phyloP scores from a whole-genome alignment of 1,139 yeast genomes.

The Geotrichum bryndzae region DNA sequence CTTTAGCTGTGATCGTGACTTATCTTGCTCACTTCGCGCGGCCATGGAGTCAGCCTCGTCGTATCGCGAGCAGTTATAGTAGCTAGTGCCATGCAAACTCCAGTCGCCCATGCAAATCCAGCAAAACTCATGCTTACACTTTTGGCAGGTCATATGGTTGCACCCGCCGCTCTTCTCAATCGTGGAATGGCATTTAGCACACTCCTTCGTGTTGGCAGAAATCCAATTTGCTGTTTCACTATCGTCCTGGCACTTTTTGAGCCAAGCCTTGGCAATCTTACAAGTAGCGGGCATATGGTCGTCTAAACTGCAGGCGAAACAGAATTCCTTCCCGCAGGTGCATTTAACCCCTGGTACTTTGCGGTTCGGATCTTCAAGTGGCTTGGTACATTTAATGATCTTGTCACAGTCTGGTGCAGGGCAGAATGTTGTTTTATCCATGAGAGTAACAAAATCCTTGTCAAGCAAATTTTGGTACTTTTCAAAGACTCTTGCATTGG shows the following conservation, averaged over 20 bases:
- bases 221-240: constrained; percentile 89
- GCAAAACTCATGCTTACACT: constrained; percentile 76
- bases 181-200: constrained; percentile 61
- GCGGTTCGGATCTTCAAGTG: constrained; percentile 36
- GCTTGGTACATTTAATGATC: constrained; percentile 45
- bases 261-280: constrained; percentile 62
- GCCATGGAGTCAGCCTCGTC: constrained; percentile 39
- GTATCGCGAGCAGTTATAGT: constrained; percentile 63
- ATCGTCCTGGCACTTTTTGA: constrained; percentile 75
- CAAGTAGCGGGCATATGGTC: constrained; percentile 87
- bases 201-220: constrained; percentile 75
- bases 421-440: constrained; percentile 61
- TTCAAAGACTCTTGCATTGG: constrained; percentile 6
- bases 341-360: constrained; percentile 66
- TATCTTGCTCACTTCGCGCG: constrained; percentile 35
- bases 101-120: constrained; percentile 87
- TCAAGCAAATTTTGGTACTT: constrained; percentile 27
- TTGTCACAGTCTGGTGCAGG: constrained; percentile 79
- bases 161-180: constrained; percentile 87
- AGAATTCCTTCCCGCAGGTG: constrained; percentile 60
- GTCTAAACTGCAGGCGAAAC: constrained; percentile 61
- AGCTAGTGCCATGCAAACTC: constrained; percentile 61
- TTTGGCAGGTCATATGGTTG: constrained; percentile 87
- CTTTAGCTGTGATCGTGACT: constrained; percentile 43
- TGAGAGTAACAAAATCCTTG: constrained; percentile 49